phyloP scores from a whole-genome alignment of 1,284 basidiomycete genomes.

The Amylostereum areolatum region DNA sequence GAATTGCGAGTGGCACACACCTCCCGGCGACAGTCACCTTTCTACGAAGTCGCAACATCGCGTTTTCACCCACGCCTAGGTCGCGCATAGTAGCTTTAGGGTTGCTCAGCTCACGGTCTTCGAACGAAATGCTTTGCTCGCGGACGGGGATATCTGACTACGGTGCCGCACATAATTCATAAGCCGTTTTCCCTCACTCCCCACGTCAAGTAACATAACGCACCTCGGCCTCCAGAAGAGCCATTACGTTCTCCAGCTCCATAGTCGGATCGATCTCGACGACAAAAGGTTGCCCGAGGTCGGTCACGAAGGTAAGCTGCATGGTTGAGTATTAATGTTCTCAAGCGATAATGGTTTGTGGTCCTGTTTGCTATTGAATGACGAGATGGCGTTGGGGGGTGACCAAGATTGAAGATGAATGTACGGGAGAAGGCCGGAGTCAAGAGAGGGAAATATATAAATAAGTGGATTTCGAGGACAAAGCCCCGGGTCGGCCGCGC shows the following conservation, averaged over 20 bases:
- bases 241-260: constrained; percentile 86
- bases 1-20: constrained; percentile 32
- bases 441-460: too few species aligned
- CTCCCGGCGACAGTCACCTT: constrained; percentile 55
- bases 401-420: too few species aligned
- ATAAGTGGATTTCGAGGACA: too few species aligned
- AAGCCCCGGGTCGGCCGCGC: too few species aligned
- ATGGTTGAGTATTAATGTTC: constrained; percentile 34
- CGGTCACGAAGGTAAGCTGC: constrained; percentile 78
- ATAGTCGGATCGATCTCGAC: constrained; percentile 85
- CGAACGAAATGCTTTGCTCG: constrained; percentile 68
- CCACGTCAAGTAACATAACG: constrained; percentile 17
- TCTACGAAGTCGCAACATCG: constrained; percentile 63
- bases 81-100: constrained; percentile 61
- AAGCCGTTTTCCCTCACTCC: neutral
- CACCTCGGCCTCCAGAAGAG: constrained; percentile 87
- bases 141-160: constrained; percentile 61
- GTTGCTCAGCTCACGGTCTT: constrained; percentile 58
- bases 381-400: too few species aligned
- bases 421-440: too few species aligned
- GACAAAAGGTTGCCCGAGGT: constrained; percentile 68
- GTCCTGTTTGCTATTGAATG: too few species aligned
- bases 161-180: neutral
- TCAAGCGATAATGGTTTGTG: too few species aligned
- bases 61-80: constrained; percentile 55